Evolutionary conservation across 139 green algal species (phyloP), one percentile per base, ranked within the genome.

Genomic region (Picochlorum sp.): DNA sequence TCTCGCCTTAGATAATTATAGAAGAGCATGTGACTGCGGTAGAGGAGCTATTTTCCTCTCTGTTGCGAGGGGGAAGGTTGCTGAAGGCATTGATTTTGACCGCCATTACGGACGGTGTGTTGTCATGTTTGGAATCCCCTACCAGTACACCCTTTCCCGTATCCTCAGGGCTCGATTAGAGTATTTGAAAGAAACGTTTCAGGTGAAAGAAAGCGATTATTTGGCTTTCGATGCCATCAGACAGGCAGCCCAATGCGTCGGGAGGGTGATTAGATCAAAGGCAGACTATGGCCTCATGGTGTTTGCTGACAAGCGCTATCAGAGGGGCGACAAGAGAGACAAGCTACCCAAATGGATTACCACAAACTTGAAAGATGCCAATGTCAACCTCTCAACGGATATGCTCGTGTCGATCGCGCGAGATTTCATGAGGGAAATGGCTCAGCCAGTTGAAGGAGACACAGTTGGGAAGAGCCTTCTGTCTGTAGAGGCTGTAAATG

Each of bases 81-180:
- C 92, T 0, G 94, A 99, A 75, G 94, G 94, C 50, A 99, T 99
- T 64, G 94, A 99, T 71, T 99, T 99, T 81, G 93, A 99, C 78
- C 72, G 84, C 3, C 88, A 96, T 71, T 96, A 94, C 61, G 88
- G 85, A 10, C 77, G 85, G 30, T 83, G 81, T 24, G 94, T 99
- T 62, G 86, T 99, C 52, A 98, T 99, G 92, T 92, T 96, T 69
- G 94, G 94, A 1, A 88, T 99, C 60, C 94, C 94, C 2, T 99
- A 97, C 72, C 88, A 95, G 74, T 96, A 96, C 75, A 95, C 88
- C 1, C 82, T 94, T 37, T 84, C 66, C 5, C 72, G 89, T 54
- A 92, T 98, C 34, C 79, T 98, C 49, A 49, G 76, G 4, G 80
- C 80, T 4, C 74, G 90, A 49, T 84, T 96, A 71, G 91, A 98